A percentile compares a stretch with the other conserved stretches of the same genome.
phyloP scores from a whole-genome alignment of 1,284 basidiomycete species.

The Salmacisia buchloeana region DNA sequence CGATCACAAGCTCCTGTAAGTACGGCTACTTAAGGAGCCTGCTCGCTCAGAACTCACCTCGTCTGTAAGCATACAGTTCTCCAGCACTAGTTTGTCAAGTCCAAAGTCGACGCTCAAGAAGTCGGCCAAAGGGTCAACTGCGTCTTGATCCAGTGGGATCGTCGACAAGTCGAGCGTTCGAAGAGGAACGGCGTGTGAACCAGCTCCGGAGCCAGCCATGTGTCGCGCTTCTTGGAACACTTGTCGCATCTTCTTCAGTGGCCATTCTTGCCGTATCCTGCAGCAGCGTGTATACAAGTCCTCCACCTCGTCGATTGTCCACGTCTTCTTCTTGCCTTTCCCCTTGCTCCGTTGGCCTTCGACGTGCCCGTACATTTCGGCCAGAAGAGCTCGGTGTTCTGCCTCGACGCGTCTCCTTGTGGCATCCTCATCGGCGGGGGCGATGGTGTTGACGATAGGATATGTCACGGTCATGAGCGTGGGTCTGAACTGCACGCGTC shows the following conservation, averaged over 20 bases:
- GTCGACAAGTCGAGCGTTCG: constrained; percentile 40
- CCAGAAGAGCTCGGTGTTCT: constrained; percentile 34
- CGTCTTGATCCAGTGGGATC: constrained; percentile 32
- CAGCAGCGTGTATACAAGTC: constrained; percentile 46
- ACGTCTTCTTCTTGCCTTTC: constrained; percentile 8
- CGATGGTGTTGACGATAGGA: constrained; percentile 35
- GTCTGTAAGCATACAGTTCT: constrained; percentile 42
- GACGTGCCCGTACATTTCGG: constrained; percentile 18
- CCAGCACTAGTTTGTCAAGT: constrained; percentile 40
- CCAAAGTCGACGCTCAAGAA: constrained; percentile 46
- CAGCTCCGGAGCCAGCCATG: not conserved
- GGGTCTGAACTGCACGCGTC: constrained; percentile 45
- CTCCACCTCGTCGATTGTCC: constrained; percentile 31
- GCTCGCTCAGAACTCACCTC: no score
- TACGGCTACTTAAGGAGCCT: no score
- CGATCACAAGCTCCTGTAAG: no score
- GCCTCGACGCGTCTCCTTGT: constrained; percentile 40
- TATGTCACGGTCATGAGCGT: constrained; percentile 45
- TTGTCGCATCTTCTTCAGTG: constrained; percentile 41
- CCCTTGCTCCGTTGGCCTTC: not conserved
- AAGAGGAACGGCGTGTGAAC: constrained; percentile 13
- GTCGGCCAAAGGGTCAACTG: constrained; percentile 42
- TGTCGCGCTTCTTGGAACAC: constrained; percentile 38
- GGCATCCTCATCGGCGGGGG: constrained; percentile 40
- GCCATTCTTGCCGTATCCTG: constrained; percentile 44